Evolutionary conservation across 2,329 filamentous ascomycete species (phyloP), one percentile per base, ranked within the genome.

Genomic region (Clarireedia paspali): DNA sequence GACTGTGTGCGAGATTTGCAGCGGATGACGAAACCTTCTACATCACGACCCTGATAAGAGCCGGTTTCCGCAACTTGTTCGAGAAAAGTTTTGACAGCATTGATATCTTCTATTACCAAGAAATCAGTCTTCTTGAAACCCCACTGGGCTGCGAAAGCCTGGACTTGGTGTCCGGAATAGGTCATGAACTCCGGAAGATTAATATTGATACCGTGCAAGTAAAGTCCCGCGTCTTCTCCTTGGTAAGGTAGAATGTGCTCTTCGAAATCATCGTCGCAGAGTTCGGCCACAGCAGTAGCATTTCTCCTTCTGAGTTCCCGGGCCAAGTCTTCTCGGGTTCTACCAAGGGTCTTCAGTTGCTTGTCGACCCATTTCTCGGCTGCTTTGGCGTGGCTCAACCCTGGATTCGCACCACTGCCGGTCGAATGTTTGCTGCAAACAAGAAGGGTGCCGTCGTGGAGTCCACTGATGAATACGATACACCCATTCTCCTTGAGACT

Each of bases 351-450:
- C 39, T 79, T 77, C 40, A 99, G 79, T 72, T 99, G 94, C 61
- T 76, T 80, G 69, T 94, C 87, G 0, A 96, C 78, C 79, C 89
- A 92, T 57, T 73, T 73, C 75, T 96, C 91, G 47, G 92, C 94
- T 3, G 84, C 90, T 57, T 80, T 78, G 3, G 94, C 89, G 75
- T 99, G 94, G 72, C 89, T 96, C 56, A 88, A 62, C 30, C 84
- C 79, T 5, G 77, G 73, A 24, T 73, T 73, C 23, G 72, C 73
- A n/a, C 92, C 82, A 24, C 82, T 76, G 6, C 94, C 94, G 0
- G 91, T 97, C 0, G 94, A 97, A 71, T 99, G 94, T 70, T 99
- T 99, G 78, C 92, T 97, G 80, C 92, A 97, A n/a, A 99, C 91
- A 6, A 99, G 77, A 9, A 99, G 76, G 1, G 89, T 90, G 38